Conservation (phyloP, 768 basidiomycete genomes). For the Amanita inopinata region DNA sequence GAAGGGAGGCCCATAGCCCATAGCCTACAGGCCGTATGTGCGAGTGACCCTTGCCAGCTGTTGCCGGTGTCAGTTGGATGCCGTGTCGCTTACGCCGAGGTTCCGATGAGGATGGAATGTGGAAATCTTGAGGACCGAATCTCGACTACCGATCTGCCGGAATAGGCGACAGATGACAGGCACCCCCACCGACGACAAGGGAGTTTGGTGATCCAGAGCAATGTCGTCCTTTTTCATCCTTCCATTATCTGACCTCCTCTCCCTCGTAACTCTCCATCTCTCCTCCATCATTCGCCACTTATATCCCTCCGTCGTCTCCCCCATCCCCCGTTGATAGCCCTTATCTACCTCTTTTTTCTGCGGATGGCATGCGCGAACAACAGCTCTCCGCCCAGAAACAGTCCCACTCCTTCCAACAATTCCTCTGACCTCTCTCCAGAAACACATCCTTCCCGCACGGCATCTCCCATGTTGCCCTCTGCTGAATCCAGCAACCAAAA, state of each 20-base stretch:
- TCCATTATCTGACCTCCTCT: slow-evolving; percentile 16
- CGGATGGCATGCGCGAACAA: background rate
- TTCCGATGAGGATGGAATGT: slow-evolving; percentile 31
- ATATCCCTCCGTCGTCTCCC: slow-evolving; percentile 21
- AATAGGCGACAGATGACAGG: too few species aligned
- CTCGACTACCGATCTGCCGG: too few species aligned
- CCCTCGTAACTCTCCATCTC: slow-evolving; percentile 36
- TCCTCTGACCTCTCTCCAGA: slow-evolving; percentile 38
- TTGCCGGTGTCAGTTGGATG: slow-evolving; percentile 22
- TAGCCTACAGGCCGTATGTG: too few species aligned
- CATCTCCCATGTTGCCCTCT: slow-evolving; percentile 20
- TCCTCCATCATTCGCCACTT: slow-evolving; percentile 23
- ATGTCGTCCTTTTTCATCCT: slow-evolving; percentile 23
- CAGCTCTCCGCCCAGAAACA: slow-evolving; percentile 38
- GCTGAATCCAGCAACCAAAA: slow-evolving; percentile 17
- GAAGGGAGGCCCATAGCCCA: too few species aligned
- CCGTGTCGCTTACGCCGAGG: slow-evolving; percentile 27
- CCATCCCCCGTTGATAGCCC: slow-evolving; percentile 25
- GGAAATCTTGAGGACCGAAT: slow-evolving; percentile 12
- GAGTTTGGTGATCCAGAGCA: slow-evolving; percentile 19
- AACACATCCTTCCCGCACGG: slow-evolving; percentile 24
- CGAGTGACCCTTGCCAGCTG: too few species aligned
- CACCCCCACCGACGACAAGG: slow-evolving; percentile 18
- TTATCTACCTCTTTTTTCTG: slow-evolving; percentile 18
- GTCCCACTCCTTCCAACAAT: slow-evolving; percentile 34